A percentile compares a stretch with the other conserved stretches of the same genome.
phyloP scores from a whole-genome alignment of 805 yeast species.

The Wickerhamomyces strasburgensis region DNA sequence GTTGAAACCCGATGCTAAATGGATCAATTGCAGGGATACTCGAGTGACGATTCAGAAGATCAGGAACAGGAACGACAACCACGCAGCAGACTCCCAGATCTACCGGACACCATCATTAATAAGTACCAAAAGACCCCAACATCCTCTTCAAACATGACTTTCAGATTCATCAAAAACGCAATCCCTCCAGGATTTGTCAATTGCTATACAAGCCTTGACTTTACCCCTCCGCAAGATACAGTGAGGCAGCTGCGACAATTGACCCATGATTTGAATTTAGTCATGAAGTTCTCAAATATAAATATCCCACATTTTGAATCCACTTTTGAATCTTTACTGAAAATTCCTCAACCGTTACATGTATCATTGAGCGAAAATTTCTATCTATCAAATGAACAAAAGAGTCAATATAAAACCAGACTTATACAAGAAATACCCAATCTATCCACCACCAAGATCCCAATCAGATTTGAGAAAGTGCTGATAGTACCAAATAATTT shows the following conservation, averaged over 20 bases:
- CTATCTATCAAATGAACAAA: constrained; percentile 5
- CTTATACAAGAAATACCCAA: neutral
- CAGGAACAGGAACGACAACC: neutral
- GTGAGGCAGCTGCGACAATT: neutral
- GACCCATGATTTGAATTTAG: constrained; percentile 1
- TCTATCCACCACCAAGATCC: neutral
- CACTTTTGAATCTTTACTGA: constrained; percentile 3
- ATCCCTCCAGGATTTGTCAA: constrained; percentile 7
- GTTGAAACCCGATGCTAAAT: neutral
- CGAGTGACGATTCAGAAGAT: neutral
- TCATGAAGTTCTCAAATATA: neutral
- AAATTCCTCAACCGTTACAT: constrained; percentile 10
- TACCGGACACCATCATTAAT: constrained; percentile 10
- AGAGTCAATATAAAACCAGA: constrained; percentile 1
- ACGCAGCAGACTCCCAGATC: constrained; percentile 6
- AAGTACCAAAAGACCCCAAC: constrained; percentile 3
- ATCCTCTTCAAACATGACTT: constrained; percentile 9
- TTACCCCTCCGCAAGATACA: constrained; percentile 3
- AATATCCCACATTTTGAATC: constrained; percentile 5
- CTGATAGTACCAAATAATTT: constrained; percentile 7
- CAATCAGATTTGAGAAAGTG: constrained; percentile 9
- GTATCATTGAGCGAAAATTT: constrained; percentile 14
- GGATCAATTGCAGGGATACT: constrained; percentile 3
- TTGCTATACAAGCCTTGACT: constrained; percentile 6
- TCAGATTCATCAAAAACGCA: constrained; percentile 3